These are phyloP conservation scores for Porphyrellus cyaneotinctus DNA, from an alignment of 768 basidiomycete genomes.

Conservation along the genomic window DNA sequence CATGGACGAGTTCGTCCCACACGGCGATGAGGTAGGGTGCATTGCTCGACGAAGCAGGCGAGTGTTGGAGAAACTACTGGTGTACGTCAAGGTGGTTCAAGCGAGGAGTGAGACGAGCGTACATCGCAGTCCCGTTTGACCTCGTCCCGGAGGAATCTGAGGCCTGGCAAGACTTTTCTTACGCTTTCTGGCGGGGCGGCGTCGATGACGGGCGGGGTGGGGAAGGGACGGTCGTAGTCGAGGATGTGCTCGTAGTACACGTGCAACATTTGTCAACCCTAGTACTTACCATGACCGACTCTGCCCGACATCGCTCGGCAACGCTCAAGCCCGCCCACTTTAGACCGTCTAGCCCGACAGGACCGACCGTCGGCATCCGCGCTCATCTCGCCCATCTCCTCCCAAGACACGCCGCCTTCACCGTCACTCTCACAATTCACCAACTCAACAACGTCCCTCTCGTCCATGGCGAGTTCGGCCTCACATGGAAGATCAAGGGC, in stretches of 20 bases:
- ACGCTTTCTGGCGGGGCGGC: background rate
- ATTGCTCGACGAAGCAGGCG: constrained; percentile 47
- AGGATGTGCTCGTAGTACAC: background rate
- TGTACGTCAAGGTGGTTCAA: no score
- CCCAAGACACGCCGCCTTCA: constrained; percentile 64
- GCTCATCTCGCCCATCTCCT: constrained; percentile 58
- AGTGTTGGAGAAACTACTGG: no score
- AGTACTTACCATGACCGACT: constrained; percentile 1
- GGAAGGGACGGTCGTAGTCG: constrained; percentile 19
- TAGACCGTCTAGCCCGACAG: background rate
- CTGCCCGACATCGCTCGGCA: constrained; percentile 2
- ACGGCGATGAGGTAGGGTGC: constrained; percentile 78
- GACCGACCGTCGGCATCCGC: constrained; percentile 35
- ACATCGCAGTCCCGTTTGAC: constrained; percentile 43
- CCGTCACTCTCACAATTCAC: constrained; percentile 56
- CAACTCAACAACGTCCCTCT: constrained; percentile 70
- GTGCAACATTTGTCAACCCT: background rate
- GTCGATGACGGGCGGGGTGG: constrained; percentile 34
- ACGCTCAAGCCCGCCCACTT: background rate
- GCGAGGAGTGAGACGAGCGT: no score
- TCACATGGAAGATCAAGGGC: constrained; percentile 70
- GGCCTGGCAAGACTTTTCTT: constrained; percentile 34
- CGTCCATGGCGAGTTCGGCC: constrained; percentile 64
- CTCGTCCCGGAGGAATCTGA: constrained; percentile 39
- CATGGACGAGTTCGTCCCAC: constrained; percentile 72